Evolutionary conservation across 176 grass and related monocot genomes (phyloP).

Genomic region (Rhipidocladum racemiflorum): DNA sequence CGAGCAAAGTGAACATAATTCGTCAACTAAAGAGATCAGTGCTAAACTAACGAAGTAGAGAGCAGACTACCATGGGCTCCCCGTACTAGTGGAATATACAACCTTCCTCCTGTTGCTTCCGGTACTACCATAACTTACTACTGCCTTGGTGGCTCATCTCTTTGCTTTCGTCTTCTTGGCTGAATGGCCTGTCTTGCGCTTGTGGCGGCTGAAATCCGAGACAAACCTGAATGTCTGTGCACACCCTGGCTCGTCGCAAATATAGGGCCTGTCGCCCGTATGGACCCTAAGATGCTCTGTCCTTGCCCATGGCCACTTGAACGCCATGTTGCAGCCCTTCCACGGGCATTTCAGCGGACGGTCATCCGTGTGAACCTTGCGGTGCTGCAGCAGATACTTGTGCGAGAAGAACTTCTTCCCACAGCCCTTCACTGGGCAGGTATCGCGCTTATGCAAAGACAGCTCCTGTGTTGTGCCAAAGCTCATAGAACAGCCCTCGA

Average conservation of each 20-base stretch:
- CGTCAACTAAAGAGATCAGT: not conserved
- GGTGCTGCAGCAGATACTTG: conserved; percentile 81
- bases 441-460: conserved; percentile 61
- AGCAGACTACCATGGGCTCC: conserved; percentile 10
- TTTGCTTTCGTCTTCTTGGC: conserved; percentile 44
- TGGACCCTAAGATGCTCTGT: conserved; percentile 91
- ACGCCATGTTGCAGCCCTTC: conserved; percentile 76
- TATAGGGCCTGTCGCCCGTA: conserved; percentile 83
- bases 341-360: conserved; percentile 74
- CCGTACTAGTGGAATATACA: conserved; percentile 43
- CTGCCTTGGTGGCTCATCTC: conserved; percentile 24
- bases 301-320: conserved; percentile 98
- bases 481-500: conserved; percentile 72
- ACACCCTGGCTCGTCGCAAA: conserved; percentile 69
- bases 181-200: conserved; percentile 78
- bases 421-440: conserved; percentile 65
- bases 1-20: conserved; percentile 13
- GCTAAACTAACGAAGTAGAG: conserved; percentile 21
- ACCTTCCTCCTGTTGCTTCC: not conserved
- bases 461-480: conserved; percentile 66
- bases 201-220: conserved; percentile 90
- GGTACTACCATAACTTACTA: not conserved
- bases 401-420: conserved; percentile 86
- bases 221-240: conserved; percentile 89
- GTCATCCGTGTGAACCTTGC: conserved; percentile 80